phyloP scores from a whole-genome alignment of 108 stramenopile genomes.

The Fragilariopsis cylindrus region DNA sequence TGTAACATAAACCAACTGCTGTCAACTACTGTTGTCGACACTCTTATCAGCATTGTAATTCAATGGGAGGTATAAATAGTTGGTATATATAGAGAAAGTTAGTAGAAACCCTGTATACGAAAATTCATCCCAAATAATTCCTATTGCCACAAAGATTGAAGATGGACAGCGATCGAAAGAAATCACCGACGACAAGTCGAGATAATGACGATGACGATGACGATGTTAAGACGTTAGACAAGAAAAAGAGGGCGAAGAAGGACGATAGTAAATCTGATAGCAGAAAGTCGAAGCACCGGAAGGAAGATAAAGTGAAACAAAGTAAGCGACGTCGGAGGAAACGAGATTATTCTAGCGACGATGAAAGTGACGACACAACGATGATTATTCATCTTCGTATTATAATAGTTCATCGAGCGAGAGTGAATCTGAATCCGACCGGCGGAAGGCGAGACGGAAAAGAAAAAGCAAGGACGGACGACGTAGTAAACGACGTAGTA shows the following conservation, averaged over 20 bases:
- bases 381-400: conserved; percentile 11
- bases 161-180: conserved; percentile 1
- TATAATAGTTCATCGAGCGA: background rate
- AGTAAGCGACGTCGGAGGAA: background rate
- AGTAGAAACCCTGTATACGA: background rate
- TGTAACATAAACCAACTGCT: too few species aligned
- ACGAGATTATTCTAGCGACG: background rate
- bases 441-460: conserved; percentile 11
- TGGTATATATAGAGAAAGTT: too few species aligned
- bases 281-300: background rate
- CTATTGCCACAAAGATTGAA: background rate
- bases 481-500: conserved; percentile 14
- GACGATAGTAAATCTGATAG: background rate
- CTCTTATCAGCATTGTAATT: too few species aligned
- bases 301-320: background rate
- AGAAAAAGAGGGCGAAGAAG: background rate
- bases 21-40: too few species aligned
- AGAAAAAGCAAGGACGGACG: conserved; percentile 21
- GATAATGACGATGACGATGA: background rate
- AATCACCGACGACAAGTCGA: background rate
- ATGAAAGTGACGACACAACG: conserved; percentile 3
- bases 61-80: too few species aligned
- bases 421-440: conserved; percentile 12
- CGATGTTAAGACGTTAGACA: background rate
- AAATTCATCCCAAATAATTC: too few species aligned